Evolutionary conservation across 2,329 filamentous ascomycete genomes (phyloP), one percentile per base, ranked within the genome.

Genomic region (Stagonosporopsis vannaccii): DNA sequence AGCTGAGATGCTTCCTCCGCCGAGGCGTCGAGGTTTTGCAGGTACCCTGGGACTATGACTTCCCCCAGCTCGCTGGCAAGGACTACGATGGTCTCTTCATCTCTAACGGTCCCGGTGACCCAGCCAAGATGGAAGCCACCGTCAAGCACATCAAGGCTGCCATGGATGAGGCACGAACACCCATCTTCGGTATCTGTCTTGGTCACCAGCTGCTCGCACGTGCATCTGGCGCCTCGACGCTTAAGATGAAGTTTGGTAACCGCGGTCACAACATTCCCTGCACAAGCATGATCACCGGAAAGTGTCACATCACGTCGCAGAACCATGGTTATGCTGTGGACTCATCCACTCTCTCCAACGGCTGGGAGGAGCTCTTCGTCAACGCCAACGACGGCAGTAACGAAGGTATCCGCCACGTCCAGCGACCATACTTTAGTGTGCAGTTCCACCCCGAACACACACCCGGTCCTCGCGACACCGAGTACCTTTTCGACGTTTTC

Each of bases 201-300:
- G 94, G 94, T 54, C 94, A 98, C 77, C 94, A 98, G 79, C 84
- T 98, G 66, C 87, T 98, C 48, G 92, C 94, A 50, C 86, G 92
- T 67, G 92, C 94, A 55, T 87, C 92, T 28, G 94, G 94, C 51
- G 94, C 93, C 42, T 83, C 83, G 42, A 98, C 95, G 0, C 79
- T 85, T 71, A 99, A 99, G 84, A 96, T 99, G 92, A 98, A 98
- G 84, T 99, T 97, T 72, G 95, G 95, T 81, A 99, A 99, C 81
- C 91, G 95, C 71, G 95, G 94, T 39, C 92, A 96, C 83, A 99
- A 99, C 80, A 98, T 99, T 71, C 95, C 95, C 40, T 97, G 93
- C 83, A 98, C 94, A 11, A 97, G 90, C 80, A 85, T 97, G 85
- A 83, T 98, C 65, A 96, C 94, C 40, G 95, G 95, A 68, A 92